These are phyloP conservation scores for Purshia tridentata DNA, from an alignment of 306 rosid genomes.

Conservation along the genomic window DNA sequence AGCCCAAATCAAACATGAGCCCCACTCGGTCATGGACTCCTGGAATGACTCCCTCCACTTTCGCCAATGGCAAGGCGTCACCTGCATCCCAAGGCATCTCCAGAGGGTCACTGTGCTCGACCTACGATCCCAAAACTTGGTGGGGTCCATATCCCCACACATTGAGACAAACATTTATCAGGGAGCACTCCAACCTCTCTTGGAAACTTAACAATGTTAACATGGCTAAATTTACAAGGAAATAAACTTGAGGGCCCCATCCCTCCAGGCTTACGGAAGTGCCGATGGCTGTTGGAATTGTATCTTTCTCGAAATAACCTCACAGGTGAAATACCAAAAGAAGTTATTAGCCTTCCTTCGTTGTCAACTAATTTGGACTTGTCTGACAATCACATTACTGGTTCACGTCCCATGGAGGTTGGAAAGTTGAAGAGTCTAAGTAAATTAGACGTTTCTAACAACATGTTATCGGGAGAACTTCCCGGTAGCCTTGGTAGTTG, in stretches of 20 bases:
- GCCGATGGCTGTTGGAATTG: not conserved
- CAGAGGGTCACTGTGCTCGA: slow-evolving; percentile 14
- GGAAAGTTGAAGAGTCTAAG: not conserved
- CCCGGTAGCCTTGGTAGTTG: not conserved
- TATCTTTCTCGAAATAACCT: not conserved
- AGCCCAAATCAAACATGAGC: slow-evolving; percentile 2
- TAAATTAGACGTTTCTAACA: not conserved
- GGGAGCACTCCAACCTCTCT: too few species aligned
- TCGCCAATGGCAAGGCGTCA: slow-evolving; percentile 20
- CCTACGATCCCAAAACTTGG: not conserved
- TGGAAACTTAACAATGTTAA: too few species aligned
- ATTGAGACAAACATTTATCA: not conserved
- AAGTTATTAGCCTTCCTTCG: not conserved
- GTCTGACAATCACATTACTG: not conserved
- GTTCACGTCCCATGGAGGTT: not conserved
- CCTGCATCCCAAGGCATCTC: slow-evolving; percentile 4
- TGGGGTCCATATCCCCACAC: slow-evolving; percentile 16
- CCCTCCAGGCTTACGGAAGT: too few species aligned
- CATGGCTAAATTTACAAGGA: too few species aligned
- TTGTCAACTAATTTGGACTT: not conserved
- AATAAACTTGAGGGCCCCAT: too few species aligned
- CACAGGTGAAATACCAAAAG: not conserved
- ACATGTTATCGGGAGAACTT: not conserved
- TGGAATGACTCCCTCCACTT: slow-evolving; percentile 25
- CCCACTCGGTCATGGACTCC: not conserved